A percentile compares a stretch with the other conserved stretches of the same genome.
Conservation (phyloP, 306 rosid species). For the Vicia sativa region DNA sequence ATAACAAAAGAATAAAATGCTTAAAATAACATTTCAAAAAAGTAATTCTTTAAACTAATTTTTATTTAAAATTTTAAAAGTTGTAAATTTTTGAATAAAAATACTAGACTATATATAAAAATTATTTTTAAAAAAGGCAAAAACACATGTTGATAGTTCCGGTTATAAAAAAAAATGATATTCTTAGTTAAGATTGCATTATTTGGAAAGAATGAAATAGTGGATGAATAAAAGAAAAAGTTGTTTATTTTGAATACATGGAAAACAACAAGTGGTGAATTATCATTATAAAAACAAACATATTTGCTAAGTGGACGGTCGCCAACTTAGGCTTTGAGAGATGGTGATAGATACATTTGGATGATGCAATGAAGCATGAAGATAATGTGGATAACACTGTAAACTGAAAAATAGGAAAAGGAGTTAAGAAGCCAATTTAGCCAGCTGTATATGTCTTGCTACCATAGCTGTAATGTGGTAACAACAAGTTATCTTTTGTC, state of each 20-base stretch:
- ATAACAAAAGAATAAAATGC: too few species aligned
- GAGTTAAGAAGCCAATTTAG: neutral
- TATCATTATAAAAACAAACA: slow-evolving; percentile 33
- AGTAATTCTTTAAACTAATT: too few species aligned
- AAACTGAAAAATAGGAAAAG: slow-evolving; percentile 4
- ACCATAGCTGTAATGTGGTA: slow-evolving; percentile 46
- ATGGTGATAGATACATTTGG: slow-evolving; percentile 31
- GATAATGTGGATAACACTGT: neutral
- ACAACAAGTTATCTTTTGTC: slow-evolving; percentile 19
- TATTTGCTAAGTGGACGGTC: slow-evolving; percentile 33
- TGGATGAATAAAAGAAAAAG: slow-evolving; percentile 17
- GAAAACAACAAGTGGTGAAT: slow-evolving; percentile 43
- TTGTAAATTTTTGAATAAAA: too few species aligned
- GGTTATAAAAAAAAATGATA: too few species aligned
- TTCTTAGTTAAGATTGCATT: slow-evolving; percentile 1
- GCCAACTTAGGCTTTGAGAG: slow-evolving; percentile 42
- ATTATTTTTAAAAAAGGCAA: too few species aligned
- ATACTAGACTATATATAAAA: too few species aligned
- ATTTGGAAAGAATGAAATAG: neutral
- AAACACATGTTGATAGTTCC: too few species aligned
- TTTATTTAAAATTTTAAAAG: too few species aligned
- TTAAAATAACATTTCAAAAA: too few species aligned
- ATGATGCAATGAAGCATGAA: slow-evolving; percentile 14
- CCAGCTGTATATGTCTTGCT: slow-evolving; percentile 37
- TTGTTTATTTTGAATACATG: slow-evolving; percentile 16